Evolutionary conservation across 352 stramenopile genomes (phyloP), one percentile per base, ranked within the genome.

Genomic region (Globisporangium parvum): DNA sequence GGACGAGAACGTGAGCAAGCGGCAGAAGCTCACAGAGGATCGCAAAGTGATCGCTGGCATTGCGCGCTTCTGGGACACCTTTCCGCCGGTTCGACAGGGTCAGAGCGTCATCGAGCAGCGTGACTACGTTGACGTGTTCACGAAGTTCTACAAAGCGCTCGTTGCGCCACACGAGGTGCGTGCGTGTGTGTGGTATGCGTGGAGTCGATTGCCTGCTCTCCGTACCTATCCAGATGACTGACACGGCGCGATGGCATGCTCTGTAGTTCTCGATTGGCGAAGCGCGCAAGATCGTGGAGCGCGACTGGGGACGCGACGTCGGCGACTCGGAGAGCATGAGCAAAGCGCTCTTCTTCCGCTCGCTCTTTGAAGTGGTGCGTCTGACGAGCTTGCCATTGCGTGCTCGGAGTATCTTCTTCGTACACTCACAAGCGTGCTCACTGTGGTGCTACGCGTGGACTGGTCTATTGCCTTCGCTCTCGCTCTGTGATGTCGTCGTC

Each of bases 111-210:
- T 92, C 55, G 56, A 73, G 8, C 49, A 74, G 35, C 63, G 62
- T 9, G 79, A 92, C 54, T 92, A 90, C 54, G 55, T 87, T 4
- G 77, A 90, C 48, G 79, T 92, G 24, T 90, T 92, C 58, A 73
- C 88, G 53, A 92, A 92, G 56, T 80, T 89, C 28, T 92, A 80
- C 71, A 92, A 92, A 64, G 81, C 81, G 6, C 60, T 92, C 24
- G 81, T 90, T 21, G 37, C 75, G 5, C 81, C 81, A 0, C 80
- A 71, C 21, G 81, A 84, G 56, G 67, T 75, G 21, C 45, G 39
- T 31, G 35, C 6, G 10, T 42, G 21, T 35, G 15, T 44, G 15
- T 33, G 31, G 15, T 17, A 23, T 26, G 33, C 20, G 17, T 24
- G 37, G 11, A 26, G 8, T 9, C 6, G 17, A 31, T 1, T 37